Evolutionary conservation across 2,329 filamentous ascomycete genomes (phyloP), one percentile per base, ranked within the genome.

Genomic region (Ophiostoma australiae): DNA sequence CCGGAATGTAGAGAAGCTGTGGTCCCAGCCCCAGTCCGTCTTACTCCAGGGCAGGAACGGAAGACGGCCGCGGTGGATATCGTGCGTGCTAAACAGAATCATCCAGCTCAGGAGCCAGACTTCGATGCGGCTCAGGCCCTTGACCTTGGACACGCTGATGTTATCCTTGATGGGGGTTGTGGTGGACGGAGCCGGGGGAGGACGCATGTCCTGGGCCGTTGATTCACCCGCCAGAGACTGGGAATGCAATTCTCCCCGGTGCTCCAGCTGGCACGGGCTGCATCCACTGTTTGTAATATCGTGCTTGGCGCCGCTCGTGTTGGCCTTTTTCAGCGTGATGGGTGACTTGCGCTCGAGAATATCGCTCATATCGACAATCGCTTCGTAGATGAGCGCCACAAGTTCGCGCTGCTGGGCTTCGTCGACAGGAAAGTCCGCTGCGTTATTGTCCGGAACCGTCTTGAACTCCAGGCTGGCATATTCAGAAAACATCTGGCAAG

Each of bases 331-430:
- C 17, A 72, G 39, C 5, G 39, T 33, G 17, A 69, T 61, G 2
- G 71, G 70, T 33, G 33, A 39, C 71, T 72, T 71, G 15, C 37
- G 66, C 69, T 75, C 74, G 11, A 75, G 55, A 41, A 74, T 73
- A 67, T 63, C 68, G 31, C 69, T 69, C 69, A 74, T 72, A 68
- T 74, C 72, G 41, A 70, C 52, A 67, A 75, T 74, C 11, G 77
- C 77, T 41, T 78, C 75, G 70, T 75, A 78, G 33, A 79, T 74
- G 11, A 74, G 70, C 13, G 71, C 73, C n/a, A 77, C 77, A 11
- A 80, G 71, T 67, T 20, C 8, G 20, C 68, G 69, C 69, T 75
- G 75, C 66, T 76, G 72, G 1, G 78, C 74, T 8, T 75, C 70
- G 20, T 72, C 73, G 10, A 15, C 72, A 1, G 77, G 77, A 55